A percentile compares a stretch with the other conserved stretches of the same genome.
Evolutionary conservation across 129 eudicot genomes (phyloP).

Genomic region (Sambucus nigra): DNA sequence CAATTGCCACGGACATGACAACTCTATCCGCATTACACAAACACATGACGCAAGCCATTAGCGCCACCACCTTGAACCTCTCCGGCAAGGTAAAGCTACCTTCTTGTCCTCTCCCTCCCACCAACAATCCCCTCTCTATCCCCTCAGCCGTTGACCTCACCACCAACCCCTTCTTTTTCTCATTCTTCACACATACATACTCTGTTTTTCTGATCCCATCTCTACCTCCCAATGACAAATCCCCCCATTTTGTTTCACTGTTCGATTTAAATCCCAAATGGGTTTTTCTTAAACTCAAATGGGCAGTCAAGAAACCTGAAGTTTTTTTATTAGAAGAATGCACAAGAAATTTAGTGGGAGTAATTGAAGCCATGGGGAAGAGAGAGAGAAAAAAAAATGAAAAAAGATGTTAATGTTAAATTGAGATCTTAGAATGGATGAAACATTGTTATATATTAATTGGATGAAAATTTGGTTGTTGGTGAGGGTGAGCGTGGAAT

Average conservation of each 20-base stretch:
- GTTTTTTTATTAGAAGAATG: conserved; percentile 24
- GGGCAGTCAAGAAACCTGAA: conserved; percentile 17
- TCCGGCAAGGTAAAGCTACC: conserved; percentile 43
- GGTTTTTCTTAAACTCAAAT: conserved; percentile 26
- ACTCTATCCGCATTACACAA: conserved; percentile 94
- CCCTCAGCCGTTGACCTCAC: conserved; percentile 81
- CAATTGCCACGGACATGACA: conserved; percentile 94
- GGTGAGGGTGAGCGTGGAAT: not conserved
- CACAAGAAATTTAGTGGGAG: conserved; percentile 16
- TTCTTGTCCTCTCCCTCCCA: conserved; percentile 37
- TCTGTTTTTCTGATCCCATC: conserved; percentile 9
- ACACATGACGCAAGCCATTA: conserved; percentile 83
- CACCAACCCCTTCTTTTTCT: conserved; percentile 14
- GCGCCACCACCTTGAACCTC: conserved; percentile 81
- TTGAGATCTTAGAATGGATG: not conserved
- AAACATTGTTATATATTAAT: not conserved
- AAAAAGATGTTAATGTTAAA: not conserved
- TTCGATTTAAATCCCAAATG: conserved; percentile 26
- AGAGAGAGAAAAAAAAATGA: not conserved
- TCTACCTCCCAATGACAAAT: conserved; percentile 20
- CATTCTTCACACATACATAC: conserved; percentile 12
- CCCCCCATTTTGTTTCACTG: conserved; percentile 22
- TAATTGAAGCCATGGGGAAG: conserved; percentile 26
- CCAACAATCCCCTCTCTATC: conserved; percentile 44
- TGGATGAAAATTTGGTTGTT: not conserved